Base-by-base conservation (phyloP, 2,329 filamentous ascomycete genomes). In the Trichoderma sp. region DNA sequence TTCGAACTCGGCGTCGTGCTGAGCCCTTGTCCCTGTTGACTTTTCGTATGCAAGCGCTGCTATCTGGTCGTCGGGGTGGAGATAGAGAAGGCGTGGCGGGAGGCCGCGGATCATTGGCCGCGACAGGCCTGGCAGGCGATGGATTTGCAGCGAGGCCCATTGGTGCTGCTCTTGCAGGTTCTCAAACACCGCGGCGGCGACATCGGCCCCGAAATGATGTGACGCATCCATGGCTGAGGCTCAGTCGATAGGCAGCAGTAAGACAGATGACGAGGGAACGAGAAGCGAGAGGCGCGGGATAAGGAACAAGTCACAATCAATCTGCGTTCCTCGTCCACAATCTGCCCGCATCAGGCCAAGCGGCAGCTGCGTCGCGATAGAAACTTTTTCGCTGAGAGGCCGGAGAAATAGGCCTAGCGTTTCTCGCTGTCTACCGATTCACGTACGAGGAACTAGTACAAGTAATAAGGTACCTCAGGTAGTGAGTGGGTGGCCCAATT, bases 11-110 rank as follows among this genome's bases (percentile, higher is more conserved):
- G 86, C 81, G 15, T 75, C 78, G 71, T 85, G 83, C 14, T 69
- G 65, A 17, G 84, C 77, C 50, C 75, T 75, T 63, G 80, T 75
- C 15, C 81, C 80, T 1, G 78, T 78, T 14, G 78, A 76, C 68
- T 82, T 80, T 68, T 87, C 85, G 34, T 82, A 81, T 69, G 88
- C 88, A 63, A 93, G 81, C 63, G 90, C 83, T 68, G 86, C 87
- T 69, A 91, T 87, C 77, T 94, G 91, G 77, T 93, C 91, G 74
- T 95, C 91, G 1, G 91, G 91, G 72, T 95, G 90, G 59, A 91
- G 81, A 76, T 95, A 94, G 48, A 93, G 82, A 52, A 88, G 85
- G 51, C 85, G 83, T 0, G 91, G 90, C 1, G 91, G 90, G 3
- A 93, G 78, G 28, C 91, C 91, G 24, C 86, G 88, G 64, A 95